Evolutionary conservation across 163 green algal species (phyloP).

Genomic region (Scenedesmus sp.): DNA sequence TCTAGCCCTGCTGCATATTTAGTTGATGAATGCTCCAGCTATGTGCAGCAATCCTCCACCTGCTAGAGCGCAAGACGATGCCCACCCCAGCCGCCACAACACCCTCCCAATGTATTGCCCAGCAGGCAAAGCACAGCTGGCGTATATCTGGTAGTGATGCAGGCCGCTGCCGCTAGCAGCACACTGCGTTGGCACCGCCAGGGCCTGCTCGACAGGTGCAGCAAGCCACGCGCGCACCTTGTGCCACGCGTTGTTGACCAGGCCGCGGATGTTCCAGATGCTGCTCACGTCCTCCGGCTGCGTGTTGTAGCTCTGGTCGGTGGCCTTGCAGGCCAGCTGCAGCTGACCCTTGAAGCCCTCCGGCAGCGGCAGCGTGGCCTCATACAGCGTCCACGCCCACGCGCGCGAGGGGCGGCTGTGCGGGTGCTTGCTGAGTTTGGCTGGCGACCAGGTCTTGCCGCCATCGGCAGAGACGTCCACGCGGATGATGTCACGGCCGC

Average conservation of each 20-base stretch:
- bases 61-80: no score
- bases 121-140: no score
- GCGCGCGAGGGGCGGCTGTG: slow-evolving; percentile 60
- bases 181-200: no score
- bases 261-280: slow-evolving; percentile 90
- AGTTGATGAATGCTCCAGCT: no score
- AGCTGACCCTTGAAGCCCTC: slow-evolving; percentile 55
- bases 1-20: no score
- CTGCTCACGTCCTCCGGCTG: slow-evolving; percentile 80
- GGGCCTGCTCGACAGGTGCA: no score
- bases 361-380: slow-evolving; percentile 54
- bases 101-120: no score
- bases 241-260: slow-evolving; percentile 91
- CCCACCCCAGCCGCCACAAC: no score
- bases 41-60: no score
- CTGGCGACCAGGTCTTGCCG: slow-evolving; percentile 81
- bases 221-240: slow-evolving; percentile 7
- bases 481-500: slow-evolving; percentile 83
- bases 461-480: slow-evolving; percentile 89
- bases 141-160: background rate
- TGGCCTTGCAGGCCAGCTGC: slow-evolving; percentile 76
- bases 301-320: slow-evolving; percentile 85
- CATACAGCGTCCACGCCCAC: slow-evolving; percentile 89
- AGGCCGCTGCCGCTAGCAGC: background rate
- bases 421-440: slow-evolving; percentile 57